phyloP scores from a whole-genome alignment of 208 protist genomes.

The Crithidia expoeki region DNA sequence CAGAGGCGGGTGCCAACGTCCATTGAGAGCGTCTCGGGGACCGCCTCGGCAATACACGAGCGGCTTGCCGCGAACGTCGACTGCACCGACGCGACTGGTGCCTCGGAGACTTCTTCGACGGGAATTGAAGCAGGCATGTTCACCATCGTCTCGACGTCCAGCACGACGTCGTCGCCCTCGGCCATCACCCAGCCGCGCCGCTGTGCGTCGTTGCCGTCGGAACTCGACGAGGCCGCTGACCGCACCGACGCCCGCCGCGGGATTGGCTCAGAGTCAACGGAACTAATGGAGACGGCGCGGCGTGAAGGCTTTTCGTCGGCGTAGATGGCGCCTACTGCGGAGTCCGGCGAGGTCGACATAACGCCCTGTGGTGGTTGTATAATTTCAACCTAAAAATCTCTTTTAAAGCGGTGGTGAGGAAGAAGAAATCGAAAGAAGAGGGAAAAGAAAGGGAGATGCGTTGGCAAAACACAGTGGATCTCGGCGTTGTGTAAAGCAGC shows the following conservation, averaged over 20 bases:
- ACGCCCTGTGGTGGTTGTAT: too few species aligned
- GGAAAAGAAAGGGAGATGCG: too few species aligned
- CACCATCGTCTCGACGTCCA: slow-evolving; percentile 16
- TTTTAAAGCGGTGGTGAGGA: not conserved
- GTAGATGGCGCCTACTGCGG: slow-evolving; percentile 29
- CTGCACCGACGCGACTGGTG: slow-evolving; percentile 44
- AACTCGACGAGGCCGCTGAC: slow-evolving; percentile 20
- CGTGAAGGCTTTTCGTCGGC: slow-evolving; percentile 42
- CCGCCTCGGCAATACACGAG: slow-evolving; percentile 57
- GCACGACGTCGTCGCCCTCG: slow-evolving; percentile 28
- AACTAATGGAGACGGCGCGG: slow-evolving; percentile 77
- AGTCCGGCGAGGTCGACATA: slow-evolving; percentile 18
- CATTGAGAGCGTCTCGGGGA: slow-evolving; percentile 45
- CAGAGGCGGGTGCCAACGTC: slow-evolving; percentile 75
- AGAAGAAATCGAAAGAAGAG: not conserved
- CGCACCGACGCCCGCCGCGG: slow-evolving; percentile 23
- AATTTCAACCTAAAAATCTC: too few species aligned
- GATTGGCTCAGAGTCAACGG: slow-evolving; percentile 81
- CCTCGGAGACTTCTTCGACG: slow-evolving; percentile 59
- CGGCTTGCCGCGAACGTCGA: slow-evolving; percentile 31
- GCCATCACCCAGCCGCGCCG: slow-evolving; percentile 7
- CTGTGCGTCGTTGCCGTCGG: not conserved
- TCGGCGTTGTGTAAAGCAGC: too few species aligned
- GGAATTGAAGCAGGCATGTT: slow-evolving; percentile 32
- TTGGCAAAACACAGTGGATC: too few species aligned